phyloP scores from a whole-genome alignment of 257 asterid species.

The Pogostemon cablin region DNA sequence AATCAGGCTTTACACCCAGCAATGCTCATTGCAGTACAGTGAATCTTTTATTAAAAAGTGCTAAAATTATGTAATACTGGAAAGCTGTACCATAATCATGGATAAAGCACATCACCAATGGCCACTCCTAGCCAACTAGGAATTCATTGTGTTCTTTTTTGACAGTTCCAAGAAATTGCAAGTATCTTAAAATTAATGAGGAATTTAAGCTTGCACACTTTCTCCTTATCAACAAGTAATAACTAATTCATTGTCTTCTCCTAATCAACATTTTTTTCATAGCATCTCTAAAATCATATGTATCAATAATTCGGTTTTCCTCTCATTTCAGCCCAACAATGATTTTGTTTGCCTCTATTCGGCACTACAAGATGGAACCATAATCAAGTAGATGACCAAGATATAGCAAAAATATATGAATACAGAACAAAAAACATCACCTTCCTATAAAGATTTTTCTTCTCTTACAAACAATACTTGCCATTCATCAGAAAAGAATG shows the following conservation, averaged over 20 bases:
- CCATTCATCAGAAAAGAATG: neutral
- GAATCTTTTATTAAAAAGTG: neutral
- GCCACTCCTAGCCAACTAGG: conserved; percentile 1
- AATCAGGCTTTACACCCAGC: conserved; percentile 23
- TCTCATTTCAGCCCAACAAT: conserved; percentile 12
- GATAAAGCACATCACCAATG: neutral
- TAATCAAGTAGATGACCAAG: conserved; percentile 8
- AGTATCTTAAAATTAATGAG: neutral
- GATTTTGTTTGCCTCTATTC: neutral
- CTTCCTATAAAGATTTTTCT: neutral
- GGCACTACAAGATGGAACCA: neutral
- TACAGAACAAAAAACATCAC: neutral
- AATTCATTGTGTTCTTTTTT: neutral
- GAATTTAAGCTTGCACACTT: conserved; percentile 1
- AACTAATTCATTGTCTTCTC: neutral
- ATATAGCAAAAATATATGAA: neutral
- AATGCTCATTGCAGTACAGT: conserved; percentile 3
- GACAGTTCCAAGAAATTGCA: neutral
- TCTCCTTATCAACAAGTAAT: no score
- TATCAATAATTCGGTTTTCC: neutral
- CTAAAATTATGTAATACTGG: conserved; percentile 3
- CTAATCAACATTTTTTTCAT: neutral
- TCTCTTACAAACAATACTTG: neutral
- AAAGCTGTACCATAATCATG: neutral
- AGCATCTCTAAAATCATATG: neutral